These are phyloP conservation scores for Serpula lacrymans DNA, from an alignment of 768 basidiomycete genomes.

Conservation along the genomic window DNA sequence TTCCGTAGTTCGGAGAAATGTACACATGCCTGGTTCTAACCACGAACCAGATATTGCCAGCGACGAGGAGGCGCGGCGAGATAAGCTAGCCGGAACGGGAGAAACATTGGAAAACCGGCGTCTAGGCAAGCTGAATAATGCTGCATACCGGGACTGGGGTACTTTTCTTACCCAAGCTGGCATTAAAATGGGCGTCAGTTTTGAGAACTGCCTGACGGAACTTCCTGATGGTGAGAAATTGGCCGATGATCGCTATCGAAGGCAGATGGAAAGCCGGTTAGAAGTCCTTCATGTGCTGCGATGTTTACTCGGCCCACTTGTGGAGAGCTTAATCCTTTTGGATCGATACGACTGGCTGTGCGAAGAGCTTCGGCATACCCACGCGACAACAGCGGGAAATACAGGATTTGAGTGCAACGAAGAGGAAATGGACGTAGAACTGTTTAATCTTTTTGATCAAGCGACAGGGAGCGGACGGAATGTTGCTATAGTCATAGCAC, in stretches of 20 bases:
- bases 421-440: slow-evolving; percentile 34
- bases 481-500: slow-evolving; percentile 55
- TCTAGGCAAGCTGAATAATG: slow-evolving; percentile 50
- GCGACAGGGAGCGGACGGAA: slow-evolving; percentile 70
- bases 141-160: slow-evolving; percentile 47
- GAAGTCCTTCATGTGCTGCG: slow-evolving; percentile 63
- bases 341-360: slow-evolving; percentile 61
- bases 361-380: too few relatives aligned
- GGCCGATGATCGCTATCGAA: slow-evolving; percentile 16
- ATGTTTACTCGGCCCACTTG: slow-evolving; percentile 63
- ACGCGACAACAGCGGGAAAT: too few relatives aligned
- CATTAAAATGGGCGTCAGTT: slow-evolving; percentile 22
- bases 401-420: slow-evolving; percentile 8
- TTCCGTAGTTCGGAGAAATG: background rate
- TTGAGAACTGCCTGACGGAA: slow-evolving; percentile 5
- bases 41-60: slow-evolving; percentile 1
- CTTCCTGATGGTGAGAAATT: slow-evolving; percentile 23
- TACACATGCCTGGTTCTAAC: slow-evolving; percentile 4
- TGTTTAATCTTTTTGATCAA: slow-evolving; percentile 74
- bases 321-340: slow-evolving; percentile 62
- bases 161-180: slow-evolving; percentile 40
- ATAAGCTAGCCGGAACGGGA: slow-evolving; percentile 31
- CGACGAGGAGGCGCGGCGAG: background rate
- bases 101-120: slow-evolving; percentile 40
- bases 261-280: slow-evolving; percentile 39